Percentiles rank a stretch among this genome's conserved stretches.
phyloP scores from a whole-genome alignment of 2,329 filamentous ascomycete species.

The Trichoderma arundinaceum region DNA sequence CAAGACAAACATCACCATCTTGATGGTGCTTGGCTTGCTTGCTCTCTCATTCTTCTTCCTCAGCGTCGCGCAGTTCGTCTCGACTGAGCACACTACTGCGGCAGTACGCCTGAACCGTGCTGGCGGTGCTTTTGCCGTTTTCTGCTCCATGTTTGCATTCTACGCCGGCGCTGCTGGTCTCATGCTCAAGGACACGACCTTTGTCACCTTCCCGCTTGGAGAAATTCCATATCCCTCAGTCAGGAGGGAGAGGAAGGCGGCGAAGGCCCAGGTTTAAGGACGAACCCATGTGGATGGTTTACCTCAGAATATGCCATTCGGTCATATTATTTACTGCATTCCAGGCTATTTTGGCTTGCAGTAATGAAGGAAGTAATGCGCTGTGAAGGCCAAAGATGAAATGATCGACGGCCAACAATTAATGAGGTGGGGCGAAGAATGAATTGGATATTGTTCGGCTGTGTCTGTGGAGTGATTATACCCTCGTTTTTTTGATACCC shows the following conservation, averaged over 20 bases:
- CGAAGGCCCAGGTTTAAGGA: not conserved
- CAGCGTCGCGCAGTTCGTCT: constrained; percentile 60
- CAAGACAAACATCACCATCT: constrained; percentile 63
- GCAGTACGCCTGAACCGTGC: constrained; percentile 53
- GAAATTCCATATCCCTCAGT: constrained; percentile 37
- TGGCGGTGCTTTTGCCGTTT: constrained; percentile 47
- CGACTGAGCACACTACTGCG: constrained; percentile 43
- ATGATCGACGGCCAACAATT: not conserved
- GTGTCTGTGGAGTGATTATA: constrained; percentile 4
- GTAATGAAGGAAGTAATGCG: not conserved
- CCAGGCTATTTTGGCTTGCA: not conserved
- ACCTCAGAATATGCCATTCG: not conserved
- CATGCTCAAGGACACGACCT: constrained; percentile 51
- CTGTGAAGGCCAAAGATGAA: not conserved
- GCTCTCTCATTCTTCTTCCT: constrained; percentile 64
- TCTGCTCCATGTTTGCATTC: constrained; percentile 47
- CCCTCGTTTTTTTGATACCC: constrained; percentile 27
- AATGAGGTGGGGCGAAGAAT: not conserved
- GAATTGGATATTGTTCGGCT: not conserved
- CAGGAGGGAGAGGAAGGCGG: not conserved
- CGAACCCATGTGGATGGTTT: not conserved
- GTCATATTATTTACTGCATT: not conserved
- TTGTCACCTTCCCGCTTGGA: constrained; percentile 49
- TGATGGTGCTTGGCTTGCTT: constrained; percentile 63
- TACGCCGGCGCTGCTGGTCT: constrained; percentile 50